Evolutionary conservation across 768 basidiomycete species (phyloP).

Genomic region (Pleurotus pulmonarius): DNA sequence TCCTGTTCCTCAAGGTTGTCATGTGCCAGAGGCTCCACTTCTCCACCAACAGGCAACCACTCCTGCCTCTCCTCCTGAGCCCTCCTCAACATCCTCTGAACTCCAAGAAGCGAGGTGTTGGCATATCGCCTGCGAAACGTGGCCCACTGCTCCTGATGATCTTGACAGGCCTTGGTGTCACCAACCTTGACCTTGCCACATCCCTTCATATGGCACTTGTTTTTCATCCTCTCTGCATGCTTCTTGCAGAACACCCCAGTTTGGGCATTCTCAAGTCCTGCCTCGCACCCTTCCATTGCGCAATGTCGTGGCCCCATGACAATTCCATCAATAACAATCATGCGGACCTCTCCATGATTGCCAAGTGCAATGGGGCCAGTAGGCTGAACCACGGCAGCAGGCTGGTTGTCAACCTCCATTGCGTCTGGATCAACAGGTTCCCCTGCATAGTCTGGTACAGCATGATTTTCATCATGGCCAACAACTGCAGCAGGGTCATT

Average conservation of each 20-base stretch:
- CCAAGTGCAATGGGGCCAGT: neutral
- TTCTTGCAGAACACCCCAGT: conserved; percentile 19
- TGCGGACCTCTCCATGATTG: neutral
- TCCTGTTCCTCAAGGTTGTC: too few relatives aligned
- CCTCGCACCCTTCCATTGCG: conserved; percentile 17
- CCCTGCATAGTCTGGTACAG: neutral
- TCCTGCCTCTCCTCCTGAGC: too few relatives aligned
- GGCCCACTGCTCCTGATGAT: conserved; percentile 7
- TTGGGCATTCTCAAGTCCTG: conserved; percentile 15
- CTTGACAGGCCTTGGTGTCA: conserved; percentile 12
- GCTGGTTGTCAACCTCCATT: too few relatives aligned
- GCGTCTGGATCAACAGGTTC: too few relatives aligned
- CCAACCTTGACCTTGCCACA: too few relatives aligned
- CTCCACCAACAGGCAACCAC: too few relatives aligned
- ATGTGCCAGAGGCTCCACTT: too few relatives aligned
- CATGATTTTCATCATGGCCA: conserved; percentile 2
- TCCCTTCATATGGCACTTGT: too few relatives aligned
- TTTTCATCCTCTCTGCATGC: conserved; percentile 15
- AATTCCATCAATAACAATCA: neutral
- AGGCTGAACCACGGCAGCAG: too few relatives aligned
- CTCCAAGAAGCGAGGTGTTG: conserved; percentile 17
- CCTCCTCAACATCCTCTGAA: conserved; percentile 11
- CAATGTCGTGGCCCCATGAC: conserved; percentile 14
- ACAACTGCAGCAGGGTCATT: neutral
- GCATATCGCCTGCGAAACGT: too few relatives aligned